Evolutionary conservation across 805 yeast species (phyloP).

Genomic region (Saccharomyces cerevisiae): DNA sequence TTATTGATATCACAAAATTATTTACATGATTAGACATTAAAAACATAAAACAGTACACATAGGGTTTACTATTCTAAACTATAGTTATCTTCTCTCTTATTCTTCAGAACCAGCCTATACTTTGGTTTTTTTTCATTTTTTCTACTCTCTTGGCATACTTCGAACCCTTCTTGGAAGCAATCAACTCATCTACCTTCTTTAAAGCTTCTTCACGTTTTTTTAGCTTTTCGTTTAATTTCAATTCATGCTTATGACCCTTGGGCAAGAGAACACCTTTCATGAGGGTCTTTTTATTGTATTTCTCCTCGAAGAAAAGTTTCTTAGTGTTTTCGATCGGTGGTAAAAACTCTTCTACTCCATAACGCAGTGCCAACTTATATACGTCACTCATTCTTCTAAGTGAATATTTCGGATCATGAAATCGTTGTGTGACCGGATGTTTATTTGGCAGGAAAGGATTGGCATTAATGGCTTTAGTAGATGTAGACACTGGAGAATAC

Average conservation of each 20-base stretch:
- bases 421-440: constrained; percentile 70
- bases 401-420: constrained; percentile 73
- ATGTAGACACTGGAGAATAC: constrained; percentile 58
- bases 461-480: constrained; percentile 58
- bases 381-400: constrained; percentile 75
- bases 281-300: constrained; percentile 58
- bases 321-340: constrained; percentile 36
- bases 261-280: constrained; percentile 71
- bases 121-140: constrained; percentile 28
- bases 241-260: constrained; percentile 76
- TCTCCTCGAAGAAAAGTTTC: constrained; percentile 71
- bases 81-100: background rate
- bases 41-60: background rate
- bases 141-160: constrained; percentile 39
- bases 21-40: background rate
- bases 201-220: constrained; percentile 58
- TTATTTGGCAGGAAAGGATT: constrained; percentile 84
- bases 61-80: background rate
- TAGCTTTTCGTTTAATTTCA: constrained; percentile 51
- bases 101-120: constrained; percentile 24
- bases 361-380: constrained; percentile 71
- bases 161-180: constrained; percentile 55
- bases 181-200: constrained; percentile 55
- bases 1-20: background rate
- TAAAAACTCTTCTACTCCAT: constrained; percentile 69